Percentiles rank a stretch among this genome's conserved stretches.
Conservation (phyloP, 768 basidiomycete genomes). For the Rhizopogon rudus region DNA sequence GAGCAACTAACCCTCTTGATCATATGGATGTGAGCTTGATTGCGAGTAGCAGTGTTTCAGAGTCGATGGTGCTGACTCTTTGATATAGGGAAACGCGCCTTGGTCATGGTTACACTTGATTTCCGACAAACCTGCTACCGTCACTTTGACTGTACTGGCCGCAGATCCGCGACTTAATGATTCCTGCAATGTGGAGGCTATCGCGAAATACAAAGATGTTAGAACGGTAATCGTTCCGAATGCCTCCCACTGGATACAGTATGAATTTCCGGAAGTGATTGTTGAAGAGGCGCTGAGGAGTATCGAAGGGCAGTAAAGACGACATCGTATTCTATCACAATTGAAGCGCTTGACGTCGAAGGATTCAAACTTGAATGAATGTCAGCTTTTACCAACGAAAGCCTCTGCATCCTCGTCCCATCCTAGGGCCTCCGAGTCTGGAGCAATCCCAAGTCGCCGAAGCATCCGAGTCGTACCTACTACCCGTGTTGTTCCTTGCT, state of each 20-base stretch:
- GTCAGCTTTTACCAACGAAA: slow-evolving; percentile 40
- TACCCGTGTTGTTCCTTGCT: slow-evolving; percentile 31
- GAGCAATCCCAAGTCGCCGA: slow-evolving; percentile 52
- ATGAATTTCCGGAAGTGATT: slow-evolving; percentile 12
- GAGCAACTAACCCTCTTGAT: slow-evolving; percentile 2
- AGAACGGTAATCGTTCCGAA: slow-evolving; percentile 4
- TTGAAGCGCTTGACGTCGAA: neutral
- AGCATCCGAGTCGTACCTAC: slow-evolving; percentile 27
- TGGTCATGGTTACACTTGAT: slow-evolving; percentile 13
- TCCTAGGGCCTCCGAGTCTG: slow-evolving; percentile 51
- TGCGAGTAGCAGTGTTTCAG: neutral
- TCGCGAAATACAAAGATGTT: slow-evolving; percentile 6
- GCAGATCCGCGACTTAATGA: slow-evolving; percentile 8
- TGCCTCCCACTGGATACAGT: slow-evolving; percentile 16
- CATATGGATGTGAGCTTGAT: slow-evolving; percentile 2
- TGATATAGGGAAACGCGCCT: slow-evolving; percentile 9
- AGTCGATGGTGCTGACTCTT: neutral
- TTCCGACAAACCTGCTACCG: neutral
- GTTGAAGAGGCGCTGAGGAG: slow-evolving; percentile 6
- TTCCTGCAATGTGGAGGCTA: slow-evolving; percentile 4
- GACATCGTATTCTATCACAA: no score
- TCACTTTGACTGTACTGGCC: slow-evolving; percentile 7
- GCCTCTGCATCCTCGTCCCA: slow-evolving; percentile 71
- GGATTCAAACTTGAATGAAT: neutral
- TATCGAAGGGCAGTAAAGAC: neutral